phyloP scores from a whole-genome alignment of 768 basidiomycete species.

The Heimioporus sp. region DNA sequence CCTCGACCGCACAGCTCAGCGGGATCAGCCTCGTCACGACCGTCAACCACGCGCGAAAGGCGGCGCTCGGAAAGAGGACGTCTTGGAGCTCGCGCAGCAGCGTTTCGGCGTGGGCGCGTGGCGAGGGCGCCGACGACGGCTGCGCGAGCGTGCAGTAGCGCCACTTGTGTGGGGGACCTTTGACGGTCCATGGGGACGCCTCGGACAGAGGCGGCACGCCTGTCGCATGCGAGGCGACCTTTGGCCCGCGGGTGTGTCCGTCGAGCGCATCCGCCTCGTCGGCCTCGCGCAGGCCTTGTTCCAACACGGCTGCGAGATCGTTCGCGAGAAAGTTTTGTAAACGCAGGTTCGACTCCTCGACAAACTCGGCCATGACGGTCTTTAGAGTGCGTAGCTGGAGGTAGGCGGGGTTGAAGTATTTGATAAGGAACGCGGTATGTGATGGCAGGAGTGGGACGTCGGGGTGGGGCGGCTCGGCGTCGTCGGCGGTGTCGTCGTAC shows the following conservation, averaged over 20 bases:
- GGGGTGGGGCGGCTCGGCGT: constrained; percentile 47
- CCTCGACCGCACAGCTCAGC: constrained; percentile 69
- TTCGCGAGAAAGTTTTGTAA: constrained; percentile 81
- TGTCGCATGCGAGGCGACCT: constrained; percentile 65
- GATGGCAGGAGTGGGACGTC: constrained; percentile 53
- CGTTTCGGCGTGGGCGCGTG: constrained; percentile 17
- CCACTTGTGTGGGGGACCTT: constrained; percentile 93
- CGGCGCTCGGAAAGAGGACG: constrained; percentile 70
- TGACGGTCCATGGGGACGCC: constrained; percentile 62
- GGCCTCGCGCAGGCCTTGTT: constrained; percentile 58
- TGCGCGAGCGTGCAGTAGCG: constrained; percentile 72
- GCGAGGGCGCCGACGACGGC: background rate
- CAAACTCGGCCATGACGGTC: constrained; percentile 76
- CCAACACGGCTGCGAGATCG: constrained; percentile 65
- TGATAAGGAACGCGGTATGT: constrained; percentile 70
- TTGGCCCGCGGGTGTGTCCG: constrained; percentile 43
- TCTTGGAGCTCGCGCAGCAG: constrained; percentile 54
- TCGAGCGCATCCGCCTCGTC: constrained; percentile 66
- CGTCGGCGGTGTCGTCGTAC: constrained; percentile 41
- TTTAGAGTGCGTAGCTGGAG: constrained; percentile 79
- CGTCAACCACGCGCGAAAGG: constrained; percentile 91
- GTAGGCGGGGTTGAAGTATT: constrained; percentile 89
- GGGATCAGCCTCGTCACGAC: constrained; percentile 72
- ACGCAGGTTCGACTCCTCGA: constrained; percentile 83
- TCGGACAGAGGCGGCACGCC: constrained; percentile 46